A percentile compares a stretch with the other conserved stretches of the same genome.
Evolutionary conservation across 2,329 filamentous ascomycete genomes (phyloP).

Genomic region (Seiridium cupressi): DNA sequence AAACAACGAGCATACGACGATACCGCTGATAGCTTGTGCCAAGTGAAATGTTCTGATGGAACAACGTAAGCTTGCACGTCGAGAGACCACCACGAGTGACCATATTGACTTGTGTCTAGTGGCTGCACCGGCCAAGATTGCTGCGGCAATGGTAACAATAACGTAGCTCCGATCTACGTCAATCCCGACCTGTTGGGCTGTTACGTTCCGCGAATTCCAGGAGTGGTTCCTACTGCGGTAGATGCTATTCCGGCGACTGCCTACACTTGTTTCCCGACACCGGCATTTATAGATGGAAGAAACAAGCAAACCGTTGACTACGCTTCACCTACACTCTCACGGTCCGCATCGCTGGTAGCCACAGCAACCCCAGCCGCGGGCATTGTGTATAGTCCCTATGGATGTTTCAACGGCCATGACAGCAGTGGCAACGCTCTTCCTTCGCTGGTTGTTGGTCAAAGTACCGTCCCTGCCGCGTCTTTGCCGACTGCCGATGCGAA

Average conservation of each 20-base stretch:
- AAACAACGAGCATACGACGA: neutral
- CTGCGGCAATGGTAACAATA: slow-evolving; percentile 23
- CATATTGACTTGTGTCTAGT: slow-evolving; percentile 14
- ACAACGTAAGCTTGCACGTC: neutral
- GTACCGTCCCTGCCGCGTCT: neutral
- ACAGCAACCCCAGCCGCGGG: slow-evolving; percentile 11
- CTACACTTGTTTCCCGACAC: slow-evolving; percentile 20
- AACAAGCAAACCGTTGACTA: neutral
- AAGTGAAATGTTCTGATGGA: neutral
- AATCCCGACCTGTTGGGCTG: slow-evolving; percentile 49
- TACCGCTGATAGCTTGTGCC: neutral
- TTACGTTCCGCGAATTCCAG: slow-evolving; percentile 32
- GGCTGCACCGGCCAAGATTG: slow-evolving; percentile 16
- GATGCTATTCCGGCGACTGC: neutral
- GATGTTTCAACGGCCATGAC: slow-evolving; percentile 11
- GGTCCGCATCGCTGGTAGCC: slow-evolving; percentile 15
- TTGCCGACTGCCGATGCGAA: neutral
- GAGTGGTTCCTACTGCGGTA: slow-evolving; percentile 8
- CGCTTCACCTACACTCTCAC: slow-evolving; percentile 7
- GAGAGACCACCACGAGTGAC: neutral
- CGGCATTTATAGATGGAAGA: slow-evolving; percentile 10
- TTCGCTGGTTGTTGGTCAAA: neutral
- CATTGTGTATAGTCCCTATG: slow-evolving; percentile 11
- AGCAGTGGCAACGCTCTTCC: too few species aligned
- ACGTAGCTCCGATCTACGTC: slow-evolving; percentile 42